phyloP scores from a whole-genome alignment of 176 grass and related monocot genomes.

The Musa acuminata region DNA sequence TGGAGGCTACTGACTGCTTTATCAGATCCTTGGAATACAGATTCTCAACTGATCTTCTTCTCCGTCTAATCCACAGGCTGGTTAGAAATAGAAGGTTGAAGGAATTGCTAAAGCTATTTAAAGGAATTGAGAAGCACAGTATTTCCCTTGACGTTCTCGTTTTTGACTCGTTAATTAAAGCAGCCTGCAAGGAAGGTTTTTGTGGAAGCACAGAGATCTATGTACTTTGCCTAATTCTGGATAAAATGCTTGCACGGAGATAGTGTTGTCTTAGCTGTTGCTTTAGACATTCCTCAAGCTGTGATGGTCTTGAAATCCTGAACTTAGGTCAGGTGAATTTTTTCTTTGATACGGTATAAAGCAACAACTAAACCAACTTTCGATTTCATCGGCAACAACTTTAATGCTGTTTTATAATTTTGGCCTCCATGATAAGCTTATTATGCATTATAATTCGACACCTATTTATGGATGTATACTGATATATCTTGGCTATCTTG shows the following conservation, averaged over 20 bases:
- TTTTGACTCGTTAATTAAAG: constrained; percentile 41
- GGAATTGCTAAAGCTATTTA: constrained; percentile 33
- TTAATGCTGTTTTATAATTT: not conserved
- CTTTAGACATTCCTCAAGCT: not conserved
- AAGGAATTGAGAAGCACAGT: constrained; percentile 26
- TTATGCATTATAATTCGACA: not conserved
- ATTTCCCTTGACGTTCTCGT: constrained; percentile 26
- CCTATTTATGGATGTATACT: not conserved
- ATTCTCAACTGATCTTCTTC: constrained; percentile 39
- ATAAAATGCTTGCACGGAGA: constrained; percentile 46
- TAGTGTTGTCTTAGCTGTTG: constrained; percentile 14
- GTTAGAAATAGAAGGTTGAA: constrained; percentile 31
- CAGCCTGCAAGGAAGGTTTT: constrained; percentile 46
- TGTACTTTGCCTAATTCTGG: constrained; percentile 39
- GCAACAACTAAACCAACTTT: not conserved
- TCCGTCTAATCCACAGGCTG: constrained; percentile 43
- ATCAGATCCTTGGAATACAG: constrained; percentile 33
- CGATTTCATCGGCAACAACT: not conserved
- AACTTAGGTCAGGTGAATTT: not conserved
- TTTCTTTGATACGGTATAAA: not conserved
- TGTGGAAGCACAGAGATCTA: constrained; percentile 31
- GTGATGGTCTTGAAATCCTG: not conserved
- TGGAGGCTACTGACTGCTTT: constrained; percentile 35
- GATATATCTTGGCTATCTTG: not conserved
- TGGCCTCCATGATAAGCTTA: not conserved